These are phyloP conservation scores for Kwoniella botswanensis DNA, from an alignment of 768 basidiomycete species.

Conservation along the genomic window DNA sequence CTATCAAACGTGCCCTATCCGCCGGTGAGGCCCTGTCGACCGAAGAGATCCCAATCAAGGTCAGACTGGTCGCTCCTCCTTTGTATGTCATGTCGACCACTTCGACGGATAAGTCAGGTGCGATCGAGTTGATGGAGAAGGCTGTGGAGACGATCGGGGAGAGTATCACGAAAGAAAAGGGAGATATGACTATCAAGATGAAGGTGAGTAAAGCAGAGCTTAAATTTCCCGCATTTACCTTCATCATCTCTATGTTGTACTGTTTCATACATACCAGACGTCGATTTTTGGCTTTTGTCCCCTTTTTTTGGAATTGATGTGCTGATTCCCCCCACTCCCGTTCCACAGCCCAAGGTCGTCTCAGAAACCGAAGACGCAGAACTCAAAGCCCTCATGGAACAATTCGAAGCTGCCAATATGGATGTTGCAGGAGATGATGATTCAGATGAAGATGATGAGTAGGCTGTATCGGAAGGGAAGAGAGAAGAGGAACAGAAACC, in stretches of 20 bases:
- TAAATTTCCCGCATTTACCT: neutral
- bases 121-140: conserved; percentile 85
- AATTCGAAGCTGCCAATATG: conserved; percentile 89
- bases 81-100: conserved; percentile 95
- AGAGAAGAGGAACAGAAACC: neutral
- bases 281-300: too few relatives aligned
- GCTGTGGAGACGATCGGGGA: conserved; percentile 88
- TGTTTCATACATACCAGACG: neutral
- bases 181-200: conserved; percentile 92
- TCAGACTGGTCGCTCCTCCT: conserved; percentile 93
- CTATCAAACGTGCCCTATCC: conserved; percentile 87
- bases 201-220: conserved; percentile 65
- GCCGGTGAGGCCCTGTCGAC: conserved; percentile 85
- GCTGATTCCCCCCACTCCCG: neutral
- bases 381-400: conserved; percentile 94
- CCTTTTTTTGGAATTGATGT: too few relatives aligned
- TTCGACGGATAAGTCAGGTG: conserved; percentile 93
- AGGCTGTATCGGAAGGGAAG: conserved; percentile 11
- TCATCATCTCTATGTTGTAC: neutral
- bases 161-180: conserved; percentile 82
- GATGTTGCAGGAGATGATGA: conserved; percentile 95
- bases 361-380: conserved; percentile 98
- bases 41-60: conserved; percentile 92
- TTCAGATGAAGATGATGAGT: conserved; percentile 63
- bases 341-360: conserved; percentile 85